phyloP scores from a whole-genome alignment of 305 asterid species.

The Fraxinus ornus region DNA sequence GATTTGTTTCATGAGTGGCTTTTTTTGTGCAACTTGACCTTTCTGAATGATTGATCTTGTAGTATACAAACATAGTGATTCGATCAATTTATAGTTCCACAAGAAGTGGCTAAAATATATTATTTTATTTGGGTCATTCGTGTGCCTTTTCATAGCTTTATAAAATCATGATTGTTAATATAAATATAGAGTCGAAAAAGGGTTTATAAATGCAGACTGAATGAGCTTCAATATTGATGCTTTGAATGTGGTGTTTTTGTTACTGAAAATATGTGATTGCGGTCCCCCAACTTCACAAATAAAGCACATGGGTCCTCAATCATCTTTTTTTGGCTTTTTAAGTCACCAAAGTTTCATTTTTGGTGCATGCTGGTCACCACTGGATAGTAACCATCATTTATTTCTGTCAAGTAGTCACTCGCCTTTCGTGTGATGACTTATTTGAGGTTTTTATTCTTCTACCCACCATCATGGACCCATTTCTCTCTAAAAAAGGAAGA shows the following conservation, averaged over 20 bases:
- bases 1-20: background rate
- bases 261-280: too few species aligned
- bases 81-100: background rate
- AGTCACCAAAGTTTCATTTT: background rate
- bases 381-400: background rate
- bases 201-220: background rate
- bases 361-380: background rate
- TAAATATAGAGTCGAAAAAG: background rate
- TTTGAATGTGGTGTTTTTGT: background rate
- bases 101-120: too few species aligned
- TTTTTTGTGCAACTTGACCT: background rate
- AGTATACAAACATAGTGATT: background rate
- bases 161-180: background rate
- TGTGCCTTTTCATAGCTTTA: background rate
- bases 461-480: background rate
- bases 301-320: background rate
- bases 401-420: background rate
- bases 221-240: background rate
- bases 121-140: background rate
- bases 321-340: background rate
- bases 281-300: background rate
- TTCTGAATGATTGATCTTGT: background rate
- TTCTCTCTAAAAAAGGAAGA: background rate
- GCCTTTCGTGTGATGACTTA: background rate
- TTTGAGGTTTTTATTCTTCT: background rate